Percentiles rank a stretch among this genome's conserved stretches.
Evolutionary conservation across 2,329 filamentous ascomycete genomes (phyloP).

Genomic region (Leptosphaerulina australis): DNA sequence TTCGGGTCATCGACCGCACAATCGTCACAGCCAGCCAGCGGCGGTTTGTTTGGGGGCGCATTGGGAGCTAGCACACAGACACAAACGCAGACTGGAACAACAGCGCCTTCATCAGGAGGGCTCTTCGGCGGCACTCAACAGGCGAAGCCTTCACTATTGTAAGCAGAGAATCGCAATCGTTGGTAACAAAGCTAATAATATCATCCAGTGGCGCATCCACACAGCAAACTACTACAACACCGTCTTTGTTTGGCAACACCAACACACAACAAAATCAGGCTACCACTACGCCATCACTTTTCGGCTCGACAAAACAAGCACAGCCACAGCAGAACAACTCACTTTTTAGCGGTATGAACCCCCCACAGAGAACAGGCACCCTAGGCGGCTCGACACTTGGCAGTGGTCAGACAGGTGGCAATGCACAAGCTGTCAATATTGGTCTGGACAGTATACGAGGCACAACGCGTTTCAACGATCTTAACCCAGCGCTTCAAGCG

Average conservation of each 20-base stretch:
- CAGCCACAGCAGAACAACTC: conserved; percentile 40
- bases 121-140: conserved; percentile 40
- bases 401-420: conserved; percentile 35
- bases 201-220: conserved; percentile 43
- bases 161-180: conserved; percentile 26
- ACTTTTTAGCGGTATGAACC: conserved; percentile 43
- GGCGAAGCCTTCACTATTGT: conserved; percentile 48
- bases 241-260: conserved; percentile 42
- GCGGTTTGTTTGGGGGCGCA: conserved; percentile 44
- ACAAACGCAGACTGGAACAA: conserved; percentile 24
- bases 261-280: conserved; percentile 39
- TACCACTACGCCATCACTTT: conserved; percentile 41
- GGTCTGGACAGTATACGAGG: conserved; percentile 71
- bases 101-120: conserved; percentile 42
- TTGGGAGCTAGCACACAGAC: conserved; percentile 37
- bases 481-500: conserved; percentile 79
- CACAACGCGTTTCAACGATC: conserved; percentile 90
- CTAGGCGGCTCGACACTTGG: conserved; percentile 34
- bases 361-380: conserved; percentile 36
- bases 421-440: conserved; percentile 38
- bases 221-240: conserved; percentile 35
- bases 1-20: conserved; percentile 45
- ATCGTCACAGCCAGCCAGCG: conserved; percentile 33
- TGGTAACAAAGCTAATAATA: conserved; percentile 34
- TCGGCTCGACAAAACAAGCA: conserved; percentile 34